These are phyloP conservation scores for Candida glucosophila DNA, from an alignment of 1,139 yeast genomes.

Conservation along the genomic window DNA sequence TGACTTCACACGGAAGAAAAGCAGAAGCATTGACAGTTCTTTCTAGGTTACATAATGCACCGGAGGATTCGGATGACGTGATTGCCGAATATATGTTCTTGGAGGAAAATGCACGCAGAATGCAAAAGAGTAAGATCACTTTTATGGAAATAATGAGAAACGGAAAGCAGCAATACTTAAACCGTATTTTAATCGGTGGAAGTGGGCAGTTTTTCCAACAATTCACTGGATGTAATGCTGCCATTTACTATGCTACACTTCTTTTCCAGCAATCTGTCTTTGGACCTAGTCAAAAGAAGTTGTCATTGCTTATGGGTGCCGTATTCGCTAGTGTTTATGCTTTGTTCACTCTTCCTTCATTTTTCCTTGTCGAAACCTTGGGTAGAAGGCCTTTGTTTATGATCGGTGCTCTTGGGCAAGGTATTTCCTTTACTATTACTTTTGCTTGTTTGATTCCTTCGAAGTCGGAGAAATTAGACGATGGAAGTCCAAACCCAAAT, in stretches of 20 bases:
- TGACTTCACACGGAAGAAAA: constrained; percentile 27
- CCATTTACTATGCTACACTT: constrained; percentile 34
- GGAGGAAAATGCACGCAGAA: constrained; percentile 16
- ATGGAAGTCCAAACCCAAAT: constrained; percentile 5
- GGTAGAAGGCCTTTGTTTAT: constrained; percentile 48
- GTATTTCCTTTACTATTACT: constrained; percentile 25
- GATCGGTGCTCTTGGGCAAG: constrained; percentile 45
- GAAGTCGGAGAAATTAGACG: too few species aligned
- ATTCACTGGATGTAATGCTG: constrained; percentile 32
- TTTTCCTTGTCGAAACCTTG: constrained; percentile 38
- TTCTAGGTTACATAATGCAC: constrained; percentile 32
- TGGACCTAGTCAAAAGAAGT: constrained; percentile 18
- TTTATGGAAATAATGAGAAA: constrained; percentile 21
- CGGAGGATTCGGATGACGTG: constrained; percentile 21
- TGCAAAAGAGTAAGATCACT: constrained; percentile 16
- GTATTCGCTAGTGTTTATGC: constrained; percentile 28
- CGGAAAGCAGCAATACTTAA: constrained; percentile 39
- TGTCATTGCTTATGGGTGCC: constrained; percentile 18
- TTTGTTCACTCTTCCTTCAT: constrained; percentile 36
- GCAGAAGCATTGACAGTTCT: constrained; percentile 43
- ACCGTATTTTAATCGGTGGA: constrained; percentile 37
- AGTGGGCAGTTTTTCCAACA: constrained; percentile 41
- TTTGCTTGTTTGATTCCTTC: constrained; percentile 29
- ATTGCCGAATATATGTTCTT: constrained; percentile 23
- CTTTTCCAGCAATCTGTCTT: constrained; percentile 32